Base-by-base conservation (phyloP, 805 yeast species). In the Kuraishia cidri region DNA sequence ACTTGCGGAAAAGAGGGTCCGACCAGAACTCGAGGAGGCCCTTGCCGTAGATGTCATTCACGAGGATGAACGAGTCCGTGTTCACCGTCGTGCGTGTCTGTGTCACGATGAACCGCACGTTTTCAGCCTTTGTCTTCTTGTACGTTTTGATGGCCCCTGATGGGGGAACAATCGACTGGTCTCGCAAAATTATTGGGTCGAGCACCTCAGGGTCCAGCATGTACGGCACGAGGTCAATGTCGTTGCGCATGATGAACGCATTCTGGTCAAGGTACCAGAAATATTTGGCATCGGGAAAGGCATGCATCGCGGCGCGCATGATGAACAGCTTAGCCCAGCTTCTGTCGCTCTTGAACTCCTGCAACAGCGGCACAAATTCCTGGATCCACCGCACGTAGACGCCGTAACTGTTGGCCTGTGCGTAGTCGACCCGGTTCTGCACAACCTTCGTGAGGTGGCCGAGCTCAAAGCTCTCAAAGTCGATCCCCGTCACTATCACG, bases 281-380 rank as follows among this genome's bases (percentile, higher is more conserved):
- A 65, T 85, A 81, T 52, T 84, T 75, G n/a, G 96, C 82, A 30
- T 78, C 64, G 1, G 97, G 97, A 62, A 87, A 87, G 0, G 95
- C 92, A 52, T 72, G 74, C 79, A 90, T 76, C n/a, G 97, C 97
- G 27, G 88, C 92, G 39, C 94, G 69, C 50, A 85, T 53, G 26
- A 78, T 53, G 36, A 72, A 69, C 19, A 79, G 47, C 41, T 78
- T 73, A 21, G 75, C 69, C 92, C 94, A 83, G 19, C 64, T 58
- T 36, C 60, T 60, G 42, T 74, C 56, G 40, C 58, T 54, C 37
- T 61, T 56, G 44, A 66, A 54, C 24, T 65, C 64, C 35, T 72
- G 65, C 36, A 79, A 45, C 11, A 66, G 44, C 6, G 90, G 88
- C 12, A 72, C 48, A 55, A 84, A 88, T 52, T 92, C 97, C 54